Evolutionary conservation across 106 monocot species (phyloP).

Genomic region (Apostasia shenzhenica): DNA sequence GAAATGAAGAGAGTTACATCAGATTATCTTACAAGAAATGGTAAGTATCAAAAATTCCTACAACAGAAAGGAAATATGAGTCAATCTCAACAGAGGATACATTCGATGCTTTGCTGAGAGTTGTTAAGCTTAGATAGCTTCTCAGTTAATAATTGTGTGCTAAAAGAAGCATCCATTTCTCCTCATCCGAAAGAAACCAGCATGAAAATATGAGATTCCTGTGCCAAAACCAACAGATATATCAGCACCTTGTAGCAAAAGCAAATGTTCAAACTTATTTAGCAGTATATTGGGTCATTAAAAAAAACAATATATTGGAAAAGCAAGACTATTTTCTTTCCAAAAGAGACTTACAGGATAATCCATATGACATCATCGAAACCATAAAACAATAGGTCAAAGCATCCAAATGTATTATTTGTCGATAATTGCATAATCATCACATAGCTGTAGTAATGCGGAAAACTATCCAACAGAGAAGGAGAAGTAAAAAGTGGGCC

Average conservation of each 20-base stretch:
- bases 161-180: slow-evolving; percentile 6
- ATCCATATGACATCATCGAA: too few relatives aligned
- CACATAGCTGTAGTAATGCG: too few relatives aligned
- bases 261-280: too few relatives aligned
- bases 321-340: too few relatives aligned
- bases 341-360: too few relatives aligned
- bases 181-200: not conserved
- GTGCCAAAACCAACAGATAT: not conserved
- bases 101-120: slow-evolving; percentile 11
- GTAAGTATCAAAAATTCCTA: not conserved
- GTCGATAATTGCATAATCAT: too few relatives aligned
- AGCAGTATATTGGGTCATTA: too few relatives aligned
- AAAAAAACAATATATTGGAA: too few relatives aligned
- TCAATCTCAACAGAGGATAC: not conserved
- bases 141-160: slow-evolving; percentile 7
- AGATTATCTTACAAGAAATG: not conserved
- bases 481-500: too few relatives aligned
- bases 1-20: not conserved
- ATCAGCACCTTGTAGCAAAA: not conserved
- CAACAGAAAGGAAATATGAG: slow-evolving; percentile 4
- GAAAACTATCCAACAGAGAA: too few relatives aligned
- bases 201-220: slow-evolving; percentile 5
- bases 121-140: slow-evolving; percentile 12
- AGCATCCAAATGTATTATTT: too few relatives aligned
- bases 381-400: too few relatives aligned